phyloP scores from a whole-genome alignment of 2,329 filamentous ascomycete species.

The Grosmannia serpens region DNA sequence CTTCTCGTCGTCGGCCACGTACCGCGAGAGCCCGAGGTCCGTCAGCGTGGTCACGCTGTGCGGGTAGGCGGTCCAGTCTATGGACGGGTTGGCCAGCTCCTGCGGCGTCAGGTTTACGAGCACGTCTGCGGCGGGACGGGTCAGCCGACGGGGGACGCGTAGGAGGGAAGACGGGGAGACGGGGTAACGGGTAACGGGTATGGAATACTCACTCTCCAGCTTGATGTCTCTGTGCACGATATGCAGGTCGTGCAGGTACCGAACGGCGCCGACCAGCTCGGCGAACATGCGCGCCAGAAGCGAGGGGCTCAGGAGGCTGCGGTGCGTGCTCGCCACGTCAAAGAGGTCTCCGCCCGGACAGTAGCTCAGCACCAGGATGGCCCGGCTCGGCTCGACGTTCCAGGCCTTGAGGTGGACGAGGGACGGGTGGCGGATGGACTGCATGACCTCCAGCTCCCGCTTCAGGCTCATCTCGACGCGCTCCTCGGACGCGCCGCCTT shows the following conservation, averaged over 20 bases:
- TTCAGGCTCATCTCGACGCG: slow-evolving; percentile 88
- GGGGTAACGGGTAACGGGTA: neutral
- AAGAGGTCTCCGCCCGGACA: slow-evolving; percentile 93
- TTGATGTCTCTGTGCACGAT: slow-evolving; percentile 98
- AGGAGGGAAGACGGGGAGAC: slow-evolving; percentile 6
- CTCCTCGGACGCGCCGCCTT: slow-evolving; percentile 85
- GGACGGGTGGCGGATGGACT: slow-evolving; percentile 75
- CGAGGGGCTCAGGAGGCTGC: slow-evolving; percentile 52
- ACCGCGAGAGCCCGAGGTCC: slow-evolving; percentile 80
- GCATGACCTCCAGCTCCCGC: slow-evolving; percentile 89
- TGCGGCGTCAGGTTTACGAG: slow-evolving; percentile 70
- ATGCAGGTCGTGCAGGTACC: slow-evolving; percentile 70
- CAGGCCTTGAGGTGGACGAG: slow-evolving; percentile 87
- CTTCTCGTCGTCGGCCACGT: slow-evolving; percentile 74
- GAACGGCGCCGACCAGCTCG: slow-evolving; percentile 74
- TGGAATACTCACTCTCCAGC: slow-evolving; percentile 62
- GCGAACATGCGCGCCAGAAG: slow-evolving; percentile 79
- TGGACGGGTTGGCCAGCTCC: slow-evolving; percentile 50
- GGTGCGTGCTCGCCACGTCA: slow-evolving; percentile 70
- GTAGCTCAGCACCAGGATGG: slow-evolving; percentile 79
- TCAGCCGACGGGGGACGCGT: neutral
- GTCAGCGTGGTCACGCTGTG: slow-evolving; percentile 80
- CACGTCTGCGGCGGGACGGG: slow-evolving; percentile 51
- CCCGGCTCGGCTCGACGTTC: slow-evolving; percentile 71
- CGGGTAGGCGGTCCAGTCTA: slow-evolving; percentile 65